Evolutionary conservation across 1,284 basidiomycete genomes (phyloP).

Genomic region (Golubevia sp.): DNA sequence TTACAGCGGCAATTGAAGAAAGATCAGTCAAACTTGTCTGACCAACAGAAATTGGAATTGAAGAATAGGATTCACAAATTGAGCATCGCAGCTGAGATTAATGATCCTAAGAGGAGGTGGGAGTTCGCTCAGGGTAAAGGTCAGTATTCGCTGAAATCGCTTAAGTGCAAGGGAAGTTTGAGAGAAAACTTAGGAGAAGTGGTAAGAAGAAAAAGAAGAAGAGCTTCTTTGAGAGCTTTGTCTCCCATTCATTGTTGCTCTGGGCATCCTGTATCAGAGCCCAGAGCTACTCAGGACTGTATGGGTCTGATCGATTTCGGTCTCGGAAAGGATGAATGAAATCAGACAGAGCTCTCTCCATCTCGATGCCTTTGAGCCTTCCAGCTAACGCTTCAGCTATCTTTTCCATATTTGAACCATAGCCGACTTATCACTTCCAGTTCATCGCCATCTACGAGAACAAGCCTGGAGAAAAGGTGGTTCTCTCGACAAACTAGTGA

Average conservation of each 20-base stretch:
- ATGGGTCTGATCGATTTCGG: no score
- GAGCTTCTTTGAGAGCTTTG: no score
- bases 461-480: conserved; percentile 35
- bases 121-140: conserved; percentile 17
- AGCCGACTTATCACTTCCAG: conserved; percentile 27
- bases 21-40: neutral
- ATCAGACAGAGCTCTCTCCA: no score
- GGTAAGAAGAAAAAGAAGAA: no score
- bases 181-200: no score
- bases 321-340: no score
- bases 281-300: no score
- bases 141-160: neutral
- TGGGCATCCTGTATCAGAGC: no score
- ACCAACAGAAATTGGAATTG: conserved; percentile 3
- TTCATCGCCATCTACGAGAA: conserved; percentile 45
- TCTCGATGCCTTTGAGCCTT: no score
- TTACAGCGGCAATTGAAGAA: conserved; percentile 5
- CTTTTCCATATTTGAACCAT: neutral
- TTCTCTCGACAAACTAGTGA: conserved; percentile 16
- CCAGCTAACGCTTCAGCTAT: neutral
- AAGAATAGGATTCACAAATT: conserved; percentile 13
- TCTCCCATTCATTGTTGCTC: no score
- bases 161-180: no score
- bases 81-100: conserved; percentile 35
- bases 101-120: conserved; percentile 34